Base-by-base conservation (phyloP, 176 grass and related monocot genomes). In the Musa schizocarpa region DNA sequence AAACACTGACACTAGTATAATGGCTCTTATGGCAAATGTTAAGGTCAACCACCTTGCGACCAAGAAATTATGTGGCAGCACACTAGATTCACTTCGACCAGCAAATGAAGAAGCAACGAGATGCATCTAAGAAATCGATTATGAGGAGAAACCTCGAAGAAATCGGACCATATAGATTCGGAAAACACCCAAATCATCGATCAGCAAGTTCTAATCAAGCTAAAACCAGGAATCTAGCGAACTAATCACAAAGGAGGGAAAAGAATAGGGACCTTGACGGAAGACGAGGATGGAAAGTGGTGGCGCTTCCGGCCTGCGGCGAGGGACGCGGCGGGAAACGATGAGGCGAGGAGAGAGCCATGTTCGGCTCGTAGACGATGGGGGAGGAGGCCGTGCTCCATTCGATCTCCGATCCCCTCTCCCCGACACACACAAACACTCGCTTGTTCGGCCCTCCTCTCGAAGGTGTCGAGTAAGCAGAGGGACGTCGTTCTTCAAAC, bases 301-400 rank as follows among this genome's bases (percentile, higher is more conserved):
- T 17, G 9, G 54, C 67, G 20, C 52, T 34, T 66, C 25, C 74
- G 78, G 25, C 11, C n/a, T 23, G 13, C 67, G 26, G 79, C 56
- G 68, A 81, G 63, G 9, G 83, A 78, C 19, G 65, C 69, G 56
- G 56, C 74, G 24, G 81, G 3, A 16, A 50, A 50, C 9, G 68
- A 48, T 9, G 43, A 50, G 14, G 16, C 79, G 68, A 92, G 67
- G 27, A 71, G 16, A 12, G 72, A 67, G 19, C 83, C 77, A 20
- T 20, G 73, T 22, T 74, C 66, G 51, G 71, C 68, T 1, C 82
- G 52, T 54, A 69, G 25, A 13, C 77, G 53, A 70, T 65, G 53
- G 10, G 78, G 72, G 59, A 72, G 61, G 1, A 82, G 73, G 69
- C 82, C 71, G 29, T 68, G 80, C 52, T 77, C 78, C 89, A 92